These are phyloP conservation scores for maize (Zea mays) DNA, from an alignment of 176 grass and related monocot species.

Conservation along the genomic window Zm-B73-REFERENCE-NAM-5.0 NC_050103.1:150212001-150212500, in stretches of 20 bases:
- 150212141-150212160: constrained; percentile 27
- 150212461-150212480: too few relatives aligned
- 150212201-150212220: not conserved
- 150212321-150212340: not conserved
- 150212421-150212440: too few relatives aligned
- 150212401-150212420: too few relatives aligned
- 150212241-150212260: not conserved
- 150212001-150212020: constrained; percentile 37
- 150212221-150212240: constrained; percentile 29
- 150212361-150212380: too few relatives aligned
- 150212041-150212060: constrained; percentile 36
- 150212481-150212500: too few relatives aligned
- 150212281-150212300: not conserved
- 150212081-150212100: constrained; percentile 53
- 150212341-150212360: not conserved
- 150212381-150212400: too few relatives aligned
- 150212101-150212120: constrained; percentile 68
- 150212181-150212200: constrained; percentile 35
- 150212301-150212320: not conserved
- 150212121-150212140: constrained; percentile 18
- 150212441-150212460: too few relatives aligned
- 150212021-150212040: constrained; percentile 4
- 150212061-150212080: constrained; percentile 50
- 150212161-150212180: constrained; percentile 5
- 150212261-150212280: not conserved